Base-by-base conservation (phyloP, 139 green algal species). In the Coelastrella sp. region DNA sequence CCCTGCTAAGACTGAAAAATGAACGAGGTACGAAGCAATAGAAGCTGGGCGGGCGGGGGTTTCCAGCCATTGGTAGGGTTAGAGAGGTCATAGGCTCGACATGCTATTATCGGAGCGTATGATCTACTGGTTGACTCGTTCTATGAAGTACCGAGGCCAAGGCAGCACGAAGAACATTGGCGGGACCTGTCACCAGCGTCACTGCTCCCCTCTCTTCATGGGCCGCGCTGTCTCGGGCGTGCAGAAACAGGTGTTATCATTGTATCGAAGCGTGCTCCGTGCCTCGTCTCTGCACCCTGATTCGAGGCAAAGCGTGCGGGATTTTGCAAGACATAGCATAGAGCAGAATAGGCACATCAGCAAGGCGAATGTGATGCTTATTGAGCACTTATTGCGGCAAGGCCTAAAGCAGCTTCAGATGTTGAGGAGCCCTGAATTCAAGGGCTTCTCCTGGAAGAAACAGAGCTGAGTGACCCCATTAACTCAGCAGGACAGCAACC, bases 381-480 rank as follows among this genome's bases (percentile, higher is more conserved):
- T 84, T 37, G 77, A 84, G 21, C 77, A 84, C 37, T 59, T 84
- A 38, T 17, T 84, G 50, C 77, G 77, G 38, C 59, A 73, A 21
- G 77, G 77, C 21, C 2, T 21, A 25, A 84, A 84, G 77, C 57
- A 73, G 57, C 77, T 84, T 37, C 43, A 53, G 0, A 32, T 32
- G 37, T 41, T 73, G 59, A 38, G 40, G 6, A 40, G n/a, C n/a
- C 1, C 59, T 13, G 77, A 72, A 11, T 84, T 73, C 50, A 45
- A 17, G 2, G 57, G 59, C 37, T 84, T 84, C 77, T 60, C 2
- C 3, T 73, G 77, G 59, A 64, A 64, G 53, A 64, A 64, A 27
- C 53, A 64, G 53, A 73, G 64, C 25, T 45, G 64, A 9, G n/a
- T n/a, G n/a, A n/a, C n/a, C n/a, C n/a, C n/a, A n/a, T n/a, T n/a